phyloP scores from a whole-genome alignment of 2,329 filamentous ascomycete genomes.

The Trichoderma sp. region DNA sequence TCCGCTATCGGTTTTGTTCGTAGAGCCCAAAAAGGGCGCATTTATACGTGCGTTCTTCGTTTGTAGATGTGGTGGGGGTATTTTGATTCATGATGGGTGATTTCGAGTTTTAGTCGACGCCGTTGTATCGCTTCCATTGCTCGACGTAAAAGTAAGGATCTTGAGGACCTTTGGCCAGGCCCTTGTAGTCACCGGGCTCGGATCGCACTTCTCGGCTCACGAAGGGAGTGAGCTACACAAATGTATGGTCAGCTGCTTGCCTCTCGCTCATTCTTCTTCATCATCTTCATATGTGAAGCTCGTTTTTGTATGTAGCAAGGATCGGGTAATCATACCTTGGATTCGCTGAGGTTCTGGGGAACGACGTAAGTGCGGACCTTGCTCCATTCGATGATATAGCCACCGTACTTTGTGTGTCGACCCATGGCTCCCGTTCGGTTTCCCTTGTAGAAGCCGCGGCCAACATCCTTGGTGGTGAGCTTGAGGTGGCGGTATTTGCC shows the following conservation, averaged over 20 bases:
- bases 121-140: slow-evolving; percentile 69
- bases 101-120: slow-evolving; percentile 50
- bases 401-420: slow-evolving; percentile 77
- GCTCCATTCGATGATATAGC: slow-evolving; percentile 78
- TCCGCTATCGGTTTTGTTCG: slow-evolving; percentile 7
- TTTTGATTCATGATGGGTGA: background rate
- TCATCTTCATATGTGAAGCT: too few relatives aligned
- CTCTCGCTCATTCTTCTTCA: background rate
- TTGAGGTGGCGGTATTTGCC: slow-evolving; percentile 71
- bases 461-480: slow-evolving; percentile 90
- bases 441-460: slow-evolving; percentile 96
- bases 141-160: slow-evolving; percentile 64
- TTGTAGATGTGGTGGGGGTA: background rate
- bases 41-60: background rate
- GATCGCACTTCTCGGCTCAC: slow-evolving; percentile 63
- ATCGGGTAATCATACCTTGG: slow-evolving; percentile 61
- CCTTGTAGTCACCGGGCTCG: slow-evolving; percentile 56
- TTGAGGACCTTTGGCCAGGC: slow-evolving; percentile 55
- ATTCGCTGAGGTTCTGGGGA: slow-evolving; percentile 67
- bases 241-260: background rate
- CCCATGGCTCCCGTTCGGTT: slow-evolving; percentile 88
- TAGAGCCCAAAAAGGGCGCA: background rate
- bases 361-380: slow-evolving; percentile 92
- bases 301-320: background rate
- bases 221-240: slow-evolving; percentile 72